These are phyloP conservation scores for Avicennia marina DNA, from an alignment of 257 asterid species.

Conservation along the genomic window DNA sequence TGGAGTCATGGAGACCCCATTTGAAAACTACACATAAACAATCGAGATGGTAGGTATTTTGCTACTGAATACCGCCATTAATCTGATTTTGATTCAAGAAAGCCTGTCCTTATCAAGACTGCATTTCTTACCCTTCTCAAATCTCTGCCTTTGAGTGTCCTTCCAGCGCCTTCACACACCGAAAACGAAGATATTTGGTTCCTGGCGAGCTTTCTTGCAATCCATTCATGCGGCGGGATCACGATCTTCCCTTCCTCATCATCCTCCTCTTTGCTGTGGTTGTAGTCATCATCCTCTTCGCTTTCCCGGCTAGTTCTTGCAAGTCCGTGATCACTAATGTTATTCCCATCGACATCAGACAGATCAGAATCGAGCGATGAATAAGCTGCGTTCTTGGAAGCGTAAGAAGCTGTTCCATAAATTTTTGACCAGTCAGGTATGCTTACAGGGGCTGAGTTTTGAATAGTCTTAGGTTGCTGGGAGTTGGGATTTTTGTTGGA, in stretches of 20 bases:
- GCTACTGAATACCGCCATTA: not conserved
- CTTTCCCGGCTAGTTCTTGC: slow-evolving; percentile 23
- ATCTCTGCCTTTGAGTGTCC: slow-evolving; percentile 73
- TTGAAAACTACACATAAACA: not conserved
- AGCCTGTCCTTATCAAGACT: slow-evolving; percentile 59
- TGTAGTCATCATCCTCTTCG: slow-evolving; percentile 37
- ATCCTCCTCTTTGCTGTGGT: not conserved
- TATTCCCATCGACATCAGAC: too few species aligned
- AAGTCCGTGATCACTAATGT: not conserved
- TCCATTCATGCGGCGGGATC: slow-evolving; percentile 64
- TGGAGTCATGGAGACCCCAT: too few species aligned
- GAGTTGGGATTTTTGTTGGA: slow-evolving; percentile 7
- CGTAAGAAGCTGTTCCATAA: slow-evolving; percentile 22
- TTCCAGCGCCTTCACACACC: slow-evolving; percentile 65
- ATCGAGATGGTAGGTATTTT: too few species aligned
- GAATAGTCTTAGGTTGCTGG: slow-evolving; percentile 12
- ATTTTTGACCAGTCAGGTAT: slow-evolving; percentile 55
- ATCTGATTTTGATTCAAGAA: slow-evolving; percentile 38
- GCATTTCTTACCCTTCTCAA: too few species aligned
- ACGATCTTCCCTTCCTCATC: not conserved
- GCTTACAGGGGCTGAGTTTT: slow-evolving; percentile 38
- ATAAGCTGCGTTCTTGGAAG: not conserved
- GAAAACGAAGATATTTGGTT: slow-evolving; percentile 41
- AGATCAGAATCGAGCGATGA: too few species aligned
- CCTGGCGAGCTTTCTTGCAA: slow-evolving; percentile 39